phyloP scores from a whole-genome alignment of 106 monocot species.

The Acorus gramineus region DNA sequence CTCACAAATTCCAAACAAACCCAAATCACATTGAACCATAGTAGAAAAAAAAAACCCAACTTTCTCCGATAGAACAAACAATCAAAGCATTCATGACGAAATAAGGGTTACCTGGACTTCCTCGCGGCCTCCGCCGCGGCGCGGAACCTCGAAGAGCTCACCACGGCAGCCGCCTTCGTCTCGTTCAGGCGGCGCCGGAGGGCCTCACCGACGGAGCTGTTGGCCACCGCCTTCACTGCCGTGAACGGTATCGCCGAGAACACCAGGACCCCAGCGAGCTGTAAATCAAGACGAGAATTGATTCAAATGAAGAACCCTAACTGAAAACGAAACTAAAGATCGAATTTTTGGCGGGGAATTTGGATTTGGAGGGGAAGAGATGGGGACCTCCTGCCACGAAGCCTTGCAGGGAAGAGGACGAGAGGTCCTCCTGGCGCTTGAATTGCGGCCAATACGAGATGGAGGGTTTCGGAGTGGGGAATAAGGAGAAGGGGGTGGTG shows the following conservation, averaged over 20 bases:
- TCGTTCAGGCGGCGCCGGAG: slow-evolving; percentile 60
- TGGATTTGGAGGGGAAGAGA: not conserved
- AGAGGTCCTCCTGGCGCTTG: not conserved
- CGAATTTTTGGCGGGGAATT: not conserved
- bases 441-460: too few species aligned
- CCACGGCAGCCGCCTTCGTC: slow-evolving; percentile 48
- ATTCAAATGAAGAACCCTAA: not conserved
- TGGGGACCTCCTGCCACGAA: slow-evolving; percentile 43
- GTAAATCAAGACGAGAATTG: not conserved
- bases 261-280: slow-evolving; percentile 87
- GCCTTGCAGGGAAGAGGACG: slow-evolving; percentile 15
- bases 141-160: slow-evolving; percentile 33
- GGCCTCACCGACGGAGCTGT: slow-evolving; percentile 69
- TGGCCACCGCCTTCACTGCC: slow-evolving; percentile 88
- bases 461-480: too few species aligned
- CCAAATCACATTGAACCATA: too few species aligned
- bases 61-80: too few species aligned
- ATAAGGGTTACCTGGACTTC: slow-evolving; percentile 37
- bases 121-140: slow-evolving; percentile 40
- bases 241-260: slow-evolving; percentile 95
- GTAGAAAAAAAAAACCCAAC: too few species aligned
- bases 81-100: not conserved
- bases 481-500: not conserved
- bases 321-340: not conserved
- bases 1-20: too few species aligned